Evolutionary conservation across 257 asterid species (phyloP).

Genomic region (Solanum paucissectum): DNA sequence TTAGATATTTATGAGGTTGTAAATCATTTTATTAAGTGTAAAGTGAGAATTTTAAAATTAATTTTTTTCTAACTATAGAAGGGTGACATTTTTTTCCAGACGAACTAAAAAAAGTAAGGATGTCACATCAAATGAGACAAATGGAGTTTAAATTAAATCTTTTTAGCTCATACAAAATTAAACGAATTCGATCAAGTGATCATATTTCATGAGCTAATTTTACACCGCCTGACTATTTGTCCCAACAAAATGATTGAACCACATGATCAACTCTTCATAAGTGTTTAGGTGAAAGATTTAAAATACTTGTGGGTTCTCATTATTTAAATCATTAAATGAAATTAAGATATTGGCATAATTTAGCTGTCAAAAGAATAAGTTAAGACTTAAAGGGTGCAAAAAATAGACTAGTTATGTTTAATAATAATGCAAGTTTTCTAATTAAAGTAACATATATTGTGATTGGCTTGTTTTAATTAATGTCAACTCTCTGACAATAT

Average conservation of each 20-base stretch:
- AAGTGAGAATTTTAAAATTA: no score
- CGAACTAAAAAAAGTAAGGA: no score
- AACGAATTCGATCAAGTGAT: not conserved
- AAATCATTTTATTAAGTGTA: no score
- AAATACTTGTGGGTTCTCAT: not conserved
- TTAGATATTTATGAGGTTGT: not conserved
- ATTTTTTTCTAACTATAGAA: no score
- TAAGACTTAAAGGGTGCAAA: not conserved
- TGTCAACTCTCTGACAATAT: not conserved
- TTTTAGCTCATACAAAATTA: not conserved
- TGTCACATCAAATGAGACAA: not conserved
- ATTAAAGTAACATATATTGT: not conserved
- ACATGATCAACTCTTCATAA: not conserved
- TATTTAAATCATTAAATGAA: not conserved
- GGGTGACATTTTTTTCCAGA: not conserved
- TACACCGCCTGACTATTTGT: not conserved
- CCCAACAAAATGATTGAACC: not conserved
- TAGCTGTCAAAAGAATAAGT: not conserved
- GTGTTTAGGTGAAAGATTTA: not conserved
- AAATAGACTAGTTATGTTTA: not conserved
- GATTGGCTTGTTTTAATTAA: not conserved
- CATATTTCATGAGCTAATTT: not conserved
- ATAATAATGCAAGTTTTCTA: not conserved
- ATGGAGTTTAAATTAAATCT: no score
- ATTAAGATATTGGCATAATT: not conserved